Conservation (phyloP, 352 stramenopile species). For the Phytophthora rubi region DNA sequence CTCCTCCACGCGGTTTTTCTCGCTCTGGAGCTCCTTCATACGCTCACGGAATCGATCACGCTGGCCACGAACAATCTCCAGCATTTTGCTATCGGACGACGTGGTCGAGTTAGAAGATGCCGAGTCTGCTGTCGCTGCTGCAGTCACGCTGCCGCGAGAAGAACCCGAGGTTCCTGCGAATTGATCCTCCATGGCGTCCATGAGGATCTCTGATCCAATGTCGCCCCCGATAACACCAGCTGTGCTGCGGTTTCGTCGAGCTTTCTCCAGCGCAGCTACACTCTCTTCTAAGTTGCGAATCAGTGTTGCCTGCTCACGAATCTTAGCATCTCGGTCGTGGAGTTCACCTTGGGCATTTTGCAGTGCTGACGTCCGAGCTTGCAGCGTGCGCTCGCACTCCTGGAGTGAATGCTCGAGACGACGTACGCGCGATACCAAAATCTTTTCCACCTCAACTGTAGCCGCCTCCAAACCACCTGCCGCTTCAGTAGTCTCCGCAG, state of each 20-base stretch:
- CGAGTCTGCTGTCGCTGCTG: slow-evolving; percentile 15
- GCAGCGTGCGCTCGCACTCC: slow-evolving; percentile 59
- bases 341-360: slow-evolving; percentile 44
- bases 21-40: slow-evolving; percentile 80
- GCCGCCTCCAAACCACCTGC: slow-evolving; percentile 34
- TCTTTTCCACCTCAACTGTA: slow-evolving; percentile 63
- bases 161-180: slow-evolving; percentile 36
- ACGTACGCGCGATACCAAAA: slow-evolving; percentile 69
- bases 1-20: slow-evolving; percentile 78
- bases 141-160: slow-evolving; percentile 9
- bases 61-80: slow-evolving; percentile 84
- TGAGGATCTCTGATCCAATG: slow-evolving; percentile 68
- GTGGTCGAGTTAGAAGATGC: slow-evolving; percentile 16
- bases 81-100: slow-evolving; percentile 76
- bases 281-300: slow-evolving; percentile 72
- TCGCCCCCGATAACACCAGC: slow-evolving; percentile 40
- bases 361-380: slow-evolving; percentile 44
- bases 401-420: slow-evolving; percentile 75
- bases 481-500: slow-evolving; percentile 18
- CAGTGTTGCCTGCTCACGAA: slow-evolving; percentile 58
- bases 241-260: slow-evolving; percentile 26
- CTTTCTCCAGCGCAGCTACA: slow-evolving; percentile 65
- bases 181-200: slow-evolving; percentile 78
- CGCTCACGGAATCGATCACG: slow-evolving; percentile 84
- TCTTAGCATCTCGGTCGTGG: slow-evolving; percentile 39